A percentile compares a stretch with the other conserved stretches of the same genome.
phyloP scores from a whole-genome alignment of 2,329 filamentous ascomycete genomes.

The Pseudogymnoascus sp. region DNA sequence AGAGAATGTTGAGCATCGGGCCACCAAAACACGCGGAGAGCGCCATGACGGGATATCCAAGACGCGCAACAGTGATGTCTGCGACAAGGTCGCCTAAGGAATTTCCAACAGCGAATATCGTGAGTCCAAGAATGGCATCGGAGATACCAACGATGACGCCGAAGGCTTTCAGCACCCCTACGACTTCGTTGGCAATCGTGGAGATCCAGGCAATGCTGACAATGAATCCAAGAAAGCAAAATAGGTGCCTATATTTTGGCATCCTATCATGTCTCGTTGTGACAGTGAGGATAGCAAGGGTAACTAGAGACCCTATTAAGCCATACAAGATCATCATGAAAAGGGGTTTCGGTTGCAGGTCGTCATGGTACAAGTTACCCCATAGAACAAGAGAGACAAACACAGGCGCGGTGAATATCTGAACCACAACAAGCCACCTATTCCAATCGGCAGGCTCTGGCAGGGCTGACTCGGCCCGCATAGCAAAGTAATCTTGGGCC shows the following conservation, averaged over 20 bases:
- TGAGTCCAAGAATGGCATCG: constrained; percentile 89
- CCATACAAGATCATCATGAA: constrained; percentile 55
- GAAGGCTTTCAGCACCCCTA: constrained; percentile 86
- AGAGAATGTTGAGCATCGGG: constrained; percentile 92
- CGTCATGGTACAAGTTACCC: constrained; percentile 58
- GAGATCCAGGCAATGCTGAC: constrained; percentile 96
- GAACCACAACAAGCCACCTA: constrained; percentile 79
- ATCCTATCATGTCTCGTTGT: constrained; percentile 63
- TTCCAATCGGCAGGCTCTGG: constrained; percentile 57
- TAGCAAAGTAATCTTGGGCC: constrained; percentile 1
- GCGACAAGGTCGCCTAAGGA: constrained; percentile 90
- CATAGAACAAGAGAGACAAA: constrained; percentile 75
- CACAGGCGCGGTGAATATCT: constrained; percentile 79
- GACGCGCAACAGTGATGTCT: constrained; percentile 84
- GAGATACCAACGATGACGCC: constrained; percentile 89
- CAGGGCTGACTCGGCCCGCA: not conserved
- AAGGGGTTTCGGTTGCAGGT: constrained; percentile 46
- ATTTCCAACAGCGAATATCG: constrained; percentile 94
- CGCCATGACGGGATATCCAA: constrained; percentile 97
- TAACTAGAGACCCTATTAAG: constrained; percentile 60
- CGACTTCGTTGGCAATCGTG: constrained; percentile 90
- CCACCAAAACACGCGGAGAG: constrained; percentile 93
- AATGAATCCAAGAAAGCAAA: constrained; percentile 85
- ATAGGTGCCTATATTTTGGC: constrained; percentile 66
- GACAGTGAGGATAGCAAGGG: constrained; percentile 60